phyloP scores from a whole-genome alignment of 257 asterid genomes.

The Ophiorrhiza pumila region DNA sequence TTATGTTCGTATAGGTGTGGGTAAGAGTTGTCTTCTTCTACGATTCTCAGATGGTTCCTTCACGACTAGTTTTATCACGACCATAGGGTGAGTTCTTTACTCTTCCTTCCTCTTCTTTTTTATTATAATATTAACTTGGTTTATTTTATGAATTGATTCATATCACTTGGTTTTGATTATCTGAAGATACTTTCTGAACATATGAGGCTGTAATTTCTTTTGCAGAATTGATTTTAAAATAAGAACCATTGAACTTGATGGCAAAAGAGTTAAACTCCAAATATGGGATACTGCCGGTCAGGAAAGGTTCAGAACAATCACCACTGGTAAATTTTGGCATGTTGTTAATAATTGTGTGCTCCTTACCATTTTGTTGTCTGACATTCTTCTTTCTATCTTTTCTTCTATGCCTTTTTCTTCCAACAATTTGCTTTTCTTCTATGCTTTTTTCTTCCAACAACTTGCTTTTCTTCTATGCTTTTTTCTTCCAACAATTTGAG shows the following conservation, averaged over 20 bases:
- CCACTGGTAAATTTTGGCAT: constrained; percentile 29
- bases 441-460: background rate
- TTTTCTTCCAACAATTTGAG: background rate
- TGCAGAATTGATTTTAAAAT: constrained; percentile 34
- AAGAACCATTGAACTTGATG: constrained; percentile 41
- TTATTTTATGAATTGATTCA: background rate
- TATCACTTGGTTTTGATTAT: background rate
- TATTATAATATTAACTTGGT: background rate
- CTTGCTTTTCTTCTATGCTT: background rate
- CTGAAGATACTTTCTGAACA: background rate
- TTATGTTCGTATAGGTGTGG: constrained; percentile 28
- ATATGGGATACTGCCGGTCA: constrained; percentile 50
- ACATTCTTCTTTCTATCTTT: background rate
- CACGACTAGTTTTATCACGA: constrained; percentile 40
- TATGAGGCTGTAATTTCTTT: background rate
- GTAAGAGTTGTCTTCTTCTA: constrained; percentile 45
- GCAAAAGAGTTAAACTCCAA: constrained; percentile 40
- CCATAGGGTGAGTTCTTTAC: constrained; percentile 31
- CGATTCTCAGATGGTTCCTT: constrained; percentile 47
- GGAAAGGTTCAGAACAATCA: constrained; percentile 40
- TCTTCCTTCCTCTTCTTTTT: background rate
- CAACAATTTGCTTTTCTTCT: background rate
- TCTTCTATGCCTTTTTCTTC: background rate
- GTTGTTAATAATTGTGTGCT: background rate
- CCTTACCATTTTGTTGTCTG: background rate